Percentiles rank a stretch among this genome's conserved stretches.
phyloP scores from a whole-genome alignment of 2,329 filamentous ascomycete genomes.

The Hypoxylon sp. region DNA sequence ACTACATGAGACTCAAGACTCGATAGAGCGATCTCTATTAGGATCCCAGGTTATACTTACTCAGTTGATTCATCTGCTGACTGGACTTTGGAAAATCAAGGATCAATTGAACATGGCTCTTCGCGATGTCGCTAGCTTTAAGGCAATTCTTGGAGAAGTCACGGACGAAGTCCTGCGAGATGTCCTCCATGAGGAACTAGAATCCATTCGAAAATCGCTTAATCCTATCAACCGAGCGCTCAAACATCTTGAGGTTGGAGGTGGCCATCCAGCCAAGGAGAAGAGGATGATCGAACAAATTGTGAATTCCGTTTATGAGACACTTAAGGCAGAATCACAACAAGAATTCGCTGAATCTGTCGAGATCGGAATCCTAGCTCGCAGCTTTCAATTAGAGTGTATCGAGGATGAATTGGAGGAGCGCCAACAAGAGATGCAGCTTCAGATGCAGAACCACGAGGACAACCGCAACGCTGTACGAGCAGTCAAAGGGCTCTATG shows the following conservation, averaged over 20 bases:
- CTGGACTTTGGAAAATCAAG: slow-evolving; percentile 15
- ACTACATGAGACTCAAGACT: slow-evolving; percentile 21
- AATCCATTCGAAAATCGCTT: not conserved
- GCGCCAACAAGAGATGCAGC: not conserved
- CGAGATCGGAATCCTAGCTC: not conserved
- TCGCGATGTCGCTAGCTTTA: not conserved
- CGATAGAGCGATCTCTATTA: not conserved
- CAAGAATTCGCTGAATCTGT: not conserved
- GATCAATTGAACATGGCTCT: not conserved
- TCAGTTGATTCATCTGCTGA: slow-evolving; percentile 29
- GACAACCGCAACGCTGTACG: not conserved
- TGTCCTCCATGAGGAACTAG: not conserved
- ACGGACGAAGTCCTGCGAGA: not conserved
- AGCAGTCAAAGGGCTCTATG: not conserved
- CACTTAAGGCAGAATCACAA: not conserved
- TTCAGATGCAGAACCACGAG: too few relatives aligned
- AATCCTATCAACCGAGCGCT: not conserved
- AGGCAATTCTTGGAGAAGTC: not conserved
- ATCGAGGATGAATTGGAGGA: not conserved
- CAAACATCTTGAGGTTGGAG: not conserved
- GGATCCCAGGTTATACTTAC: slow-evolving; percentile 15
- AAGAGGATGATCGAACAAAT: not conserved
- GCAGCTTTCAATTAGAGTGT: not conserved
- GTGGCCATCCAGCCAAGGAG: too few relatives aligned
- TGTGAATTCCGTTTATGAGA: not conserved